A percentile compares a stretch with the other conserved stretches of the same genome.
These are phyloP conservation scores for Botrytis deweyae DNA, from an alignment of 2,329 filamentous ascomycete genomes.

Conservation along the genomic window DNA sequence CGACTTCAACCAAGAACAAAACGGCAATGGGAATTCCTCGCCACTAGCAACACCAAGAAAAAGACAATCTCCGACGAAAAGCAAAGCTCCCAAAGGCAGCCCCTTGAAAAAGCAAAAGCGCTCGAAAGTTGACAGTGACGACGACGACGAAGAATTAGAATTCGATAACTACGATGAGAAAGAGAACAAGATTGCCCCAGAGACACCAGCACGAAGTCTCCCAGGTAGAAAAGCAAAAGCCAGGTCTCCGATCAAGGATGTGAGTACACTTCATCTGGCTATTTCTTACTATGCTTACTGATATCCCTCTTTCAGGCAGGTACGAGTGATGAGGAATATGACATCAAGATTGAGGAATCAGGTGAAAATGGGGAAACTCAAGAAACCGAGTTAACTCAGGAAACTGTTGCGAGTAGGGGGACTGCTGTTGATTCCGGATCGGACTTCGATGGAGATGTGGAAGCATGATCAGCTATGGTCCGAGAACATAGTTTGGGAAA, in stretches of 20 bases:
- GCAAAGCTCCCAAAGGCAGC: neutral
- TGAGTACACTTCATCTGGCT: neutral
- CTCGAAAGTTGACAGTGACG: neutral
- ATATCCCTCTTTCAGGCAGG: neutral
- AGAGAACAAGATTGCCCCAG: neutral
- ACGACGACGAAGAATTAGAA: neutral
- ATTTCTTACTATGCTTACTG: neutral
- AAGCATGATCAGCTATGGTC: neutral
- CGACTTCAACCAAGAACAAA: neutral
- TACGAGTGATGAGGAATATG: neutral
- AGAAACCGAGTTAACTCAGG: neutral
- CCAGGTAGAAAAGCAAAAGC: conserved; percentile 8
- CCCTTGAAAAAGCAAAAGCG: conserved; percentile 16
- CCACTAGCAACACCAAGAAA: conserved; percentile 9
- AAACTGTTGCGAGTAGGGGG: neutral
- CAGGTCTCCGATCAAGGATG: conserved; percentile 15
- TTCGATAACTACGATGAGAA: neutral
- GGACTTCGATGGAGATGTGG: neutral
- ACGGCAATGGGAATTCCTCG: neutral
- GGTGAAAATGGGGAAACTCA: neutral
- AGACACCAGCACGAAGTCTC: conserved; percentile 13
- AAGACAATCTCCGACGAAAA: conserved; percentile 12
- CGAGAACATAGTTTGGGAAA: neutral
- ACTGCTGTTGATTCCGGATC: neutral
- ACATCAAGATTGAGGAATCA: neutral